These are phyloP conservation scores for Cryptosporidium meleagridis DNA, from an alignment of 169 alveolate genomes.

Conservation along the genomic window DNA sequence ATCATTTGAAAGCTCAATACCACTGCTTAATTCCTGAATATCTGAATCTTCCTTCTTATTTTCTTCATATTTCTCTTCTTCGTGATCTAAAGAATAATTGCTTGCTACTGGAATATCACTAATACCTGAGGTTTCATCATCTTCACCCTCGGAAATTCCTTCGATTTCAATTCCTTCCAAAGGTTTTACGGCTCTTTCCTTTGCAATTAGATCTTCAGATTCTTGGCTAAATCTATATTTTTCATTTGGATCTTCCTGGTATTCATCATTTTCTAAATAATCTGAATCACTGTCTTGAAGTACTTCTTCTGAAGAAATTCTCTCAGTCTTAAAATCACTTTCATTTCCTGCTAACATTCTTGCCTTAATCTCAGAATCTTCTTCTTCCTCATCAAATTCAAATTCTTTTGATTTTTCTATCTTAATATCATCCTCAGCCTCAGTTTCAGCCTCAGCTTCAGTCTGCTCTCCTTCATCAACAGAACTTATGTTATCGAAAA, in stretches of 20 bases:
- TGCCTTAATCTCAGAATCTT: constrained; percentile 2
- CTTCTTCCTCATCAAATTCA: not conserved
- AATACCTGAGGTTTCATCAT: not conserved
- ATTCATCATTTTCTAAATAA: constrained; percentile 3
- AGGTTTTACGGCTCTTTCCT: constrained; percentile 35
- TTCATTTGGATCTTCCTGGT: not conserved
- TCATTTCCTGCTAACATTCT: constrained; percentile 1
- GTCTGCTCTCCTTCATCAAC: not conserved
- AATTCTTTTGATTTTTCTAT: not conserved
- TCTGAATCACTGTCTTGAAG: constrained; percentile 41
- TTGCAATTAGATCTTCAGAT: constrained; percentile 1
- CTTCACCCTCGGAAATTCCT: constrained; percentile 9
- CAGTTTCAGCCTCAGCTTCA: not conserved
- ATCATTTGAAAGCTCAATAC: constrained; percentile 2
- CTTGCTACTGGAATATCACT: not conserved
- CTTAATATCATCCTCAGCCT: not conserved
- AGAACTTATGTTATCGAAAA: not conserved
- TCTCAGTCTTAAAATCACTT: constrained; percentile 27
- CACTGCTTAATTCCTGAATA: not conserved
- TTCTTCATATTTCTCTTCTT: not conserved
- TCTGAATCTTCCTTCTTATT: not conserved
- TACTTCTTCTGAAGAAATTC: constrained; percentile 46
- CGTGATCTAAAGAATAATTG: not conserved
- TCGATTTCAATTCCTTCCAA: constrained; percentile 38
- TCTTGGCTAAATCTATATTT: not conserved